These are phyloP conservation scores for Quercus lobata DNA, from an alignment of 331 rosid species.

Conservation along the genomic window DNA sequence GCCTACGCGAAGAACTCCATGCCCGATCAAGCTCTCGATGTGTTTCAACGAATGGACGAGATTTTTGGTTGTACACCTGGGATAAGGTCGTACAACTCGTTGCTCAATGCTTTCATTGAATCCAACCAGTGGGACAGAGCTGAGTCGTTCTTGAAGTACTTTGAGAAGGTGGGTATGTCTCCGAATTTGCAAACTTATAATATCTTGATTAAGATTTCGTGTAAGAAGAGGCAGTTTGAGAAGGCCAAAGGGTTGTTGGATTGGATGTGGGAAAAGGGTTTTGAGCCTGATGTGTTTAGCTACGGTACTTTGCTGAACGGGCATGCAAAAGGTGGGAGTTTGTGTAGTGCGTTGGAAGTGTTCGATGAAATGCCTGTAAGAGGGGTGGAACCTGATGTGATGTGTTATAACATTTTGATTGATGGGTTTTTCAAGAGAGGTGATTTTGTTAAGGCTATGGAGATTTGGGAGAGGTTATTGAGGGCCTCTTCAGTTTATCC, in stretches of 20 bases:
- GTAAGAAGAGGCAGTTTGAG: slow-evolving; percentile 64
- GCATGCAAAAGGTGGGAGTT: slow-evolving; percentile 46
- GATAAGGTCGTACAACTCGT: slow-evolving; percentile 57
- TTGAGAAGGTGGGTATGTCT: slow-evolving; percentile 40
- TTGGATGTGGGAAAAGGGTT: slow-evolving; percentile 62
- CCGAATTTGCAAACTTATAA: slow-evolving; percentile 76
- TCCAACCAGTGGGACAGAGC: slow-evolving; percentile 70
- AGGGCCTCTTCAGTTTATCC: slow-evolving; percentile 50
- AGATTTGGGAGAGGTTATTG: slow-evolving; percentile 72
- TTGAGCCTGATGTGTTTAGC: slow-evolving; percentile 58
- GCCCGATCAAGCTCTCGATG: slow-evolving; percentile 61
- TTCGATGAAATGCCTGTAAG: slow-evolving; percentile 82
- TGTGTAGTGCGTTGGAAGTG: slow-evolving; percentile 57
- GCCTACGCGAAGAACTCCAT: slow-evolving; percentile 69
- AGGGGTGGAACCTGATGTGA: slow-evolving; percentile 66
- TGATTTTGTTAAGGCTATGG: slow-evolving; percentile 48
- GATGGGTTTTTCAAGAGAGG: slow-evolving; percentile 67
- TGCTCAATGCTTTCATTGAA: slow-evolving; percentile 74
- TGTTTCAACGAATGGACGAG: slow-evolving; percentile 60
- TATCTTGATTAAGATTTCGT: slow-evolving; percentile 57
- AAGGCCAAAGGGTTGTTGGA: slow-evolving; percentile 58
- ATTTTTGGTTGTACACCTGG: slow-evolving; percentile 68
- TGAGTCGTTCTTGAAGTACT: slow-evolving; percentile 53
- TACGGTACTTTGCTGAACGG: slow-evolving; percentile 62
- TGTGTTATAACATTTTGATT: slow-evolving; percentile 75